Evolutionary conservation across 768 basidiomycete species (phyloP).

Genomic region (Suillus placidus): DNA sequence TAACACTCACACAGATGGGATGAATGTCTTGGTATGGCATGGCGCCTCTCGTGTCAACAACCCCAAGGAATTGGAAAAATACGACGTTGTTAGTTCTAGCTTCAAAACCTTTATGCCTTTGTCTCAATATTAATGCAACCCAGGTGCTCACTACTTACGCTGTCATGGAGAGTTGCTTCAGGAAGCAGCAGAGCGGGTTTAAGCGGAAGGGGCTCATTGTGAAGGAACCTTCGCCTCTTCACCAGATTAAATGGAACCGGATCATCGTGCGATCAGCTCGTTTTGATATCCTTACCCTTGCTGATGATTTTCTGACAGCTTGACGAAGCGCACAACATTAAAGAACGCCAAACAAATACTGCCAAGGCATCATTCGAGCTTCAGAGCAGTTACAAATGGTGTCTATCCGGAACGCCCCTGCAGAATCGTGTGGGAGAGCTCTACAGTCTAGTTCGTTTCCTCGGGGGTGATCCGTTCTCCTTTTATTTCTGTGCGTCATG

Average conservation of each 20-base stretch:
- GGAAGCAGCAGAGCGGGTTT: slow-evolving; percentile 92
- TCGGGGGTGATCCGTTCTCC: slow-evolving; percentile 92
- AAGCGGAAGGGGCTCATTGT: slow-evolving; percentile 81
- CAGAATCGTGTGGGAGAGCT: slow-evolving; percentile 99
- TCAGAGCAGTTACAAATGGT: slow-evolving; percentile 83
- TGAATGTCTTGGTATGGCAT: slow-evolving; percentile 93
- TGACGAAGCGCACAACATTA: slow-evolving; percentile 98
- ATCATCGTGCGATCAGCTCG: slow-evolving; percentile 57
- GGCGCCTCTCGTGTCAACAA: slow-evolving; percentile 74
- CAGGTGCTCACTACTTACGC: slow-evolving; percentile 87
- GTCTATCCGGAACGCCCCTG: slow-evolving; percentile 93
- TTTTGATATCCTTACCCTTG: slow-evolving; percentile 5
- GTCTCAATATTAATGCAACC: slow-evolving; percentile 12
- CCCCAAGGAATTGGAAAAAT: slow-evolving; percentile 70
- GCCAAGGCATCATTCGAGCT: slow-evolving; percentile 97
- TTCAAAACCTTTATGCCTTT: not conserved
- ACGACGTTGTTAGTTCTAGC: slow-evolving; percentile 71
- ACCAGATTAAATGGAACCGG: slow-evolving; percentile 83
- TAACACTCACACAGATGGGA: slow-evolving; percentile 75
- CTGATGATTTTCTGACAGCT: slow-evolving; percentile 48
- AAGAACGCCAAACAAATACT: slow-evolving; percentile 91
- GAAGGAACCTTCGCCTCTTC: slow-evolving; percentile 87
- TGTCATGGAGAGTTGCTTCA: slow-evolving; percentile 88
- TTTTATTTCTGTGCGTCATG: slow-evolving; percentile 80
- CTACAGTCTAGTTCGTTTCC: slow-evolving; percentile 90